A percentile compares a stretch with the other conserved stretches of the same genome.
Conservation (phyloP, 768 basidiomycete species). For the Collybia nuda region DNA sequence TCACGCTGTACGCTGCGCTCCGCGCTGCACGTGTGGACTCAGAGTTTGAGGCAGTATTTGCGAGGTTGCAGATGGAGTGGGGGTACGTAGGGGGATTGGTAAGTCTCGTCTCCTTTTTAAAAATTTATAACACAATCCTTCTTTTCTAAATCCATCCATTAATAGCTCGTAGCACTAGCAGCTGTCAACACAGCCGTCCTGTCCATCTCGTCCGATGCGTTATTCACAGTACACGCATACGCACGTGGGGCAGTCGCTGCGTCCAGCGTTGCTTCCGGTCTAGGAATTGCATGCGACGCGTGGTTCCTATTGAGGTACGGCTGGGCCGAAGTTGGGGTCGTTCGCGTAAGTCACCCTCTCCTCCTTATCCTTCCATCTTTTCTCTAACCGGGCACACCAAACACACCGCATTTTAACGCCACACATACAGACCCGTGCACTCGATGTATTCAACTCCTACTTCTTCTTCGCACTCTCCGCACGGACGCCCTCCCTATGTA, state of each 20-base stretch:
- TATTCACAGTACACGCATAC: conserved; percentile 48
- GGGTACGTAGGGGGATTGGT: conserved; percentile 2
- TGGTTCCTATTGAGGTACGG: conserved; percentile 70
- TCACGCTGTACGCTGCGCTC: background rate
- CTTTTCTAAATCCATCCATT: too few relatives aligned
- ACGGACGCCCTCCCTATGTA: conserved; percentile 61
- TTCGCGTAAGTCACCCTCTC: too few relatives aligned
- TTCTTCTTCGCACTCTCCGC: conserved; percentile 71
- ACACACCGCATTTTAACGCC: too few relatives aligned
- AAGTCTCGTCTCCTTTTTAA: background rate
- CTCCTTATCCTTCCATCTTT: too few relatives aligned
- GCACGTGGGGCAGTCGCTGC: conserved; percentile 54
- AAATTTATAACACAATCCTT: too few relatives aligned
- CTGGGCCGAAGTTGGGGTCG: conserved; percentile 28
- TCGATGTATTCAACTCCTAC: conserved; percentile 59
- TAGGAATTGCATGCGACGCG: conserved; percentile 62
- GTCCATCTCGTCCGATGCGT: conserved; percentile 51
- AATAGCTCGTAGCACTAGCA: conserved; percentile 7
- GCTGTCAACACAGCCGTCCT: conserved; percentile 59
- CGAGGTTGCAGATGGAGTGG: conserved; percentile 1
- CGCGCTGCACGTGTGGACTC: background rate
- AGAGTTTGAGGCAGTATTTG: background rate
- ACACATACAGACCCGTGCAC: conserved; percentile 39
- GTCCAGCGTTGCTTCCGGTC: conserved; percentile 57
- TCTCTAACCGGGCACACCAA: too few relatives aligned